These are phyloP conservation scores for Exophiala sideris DNA, from an alignment of 2,329 filamentous ascomycete genomes.

Conservation along the genomic window DNA sequence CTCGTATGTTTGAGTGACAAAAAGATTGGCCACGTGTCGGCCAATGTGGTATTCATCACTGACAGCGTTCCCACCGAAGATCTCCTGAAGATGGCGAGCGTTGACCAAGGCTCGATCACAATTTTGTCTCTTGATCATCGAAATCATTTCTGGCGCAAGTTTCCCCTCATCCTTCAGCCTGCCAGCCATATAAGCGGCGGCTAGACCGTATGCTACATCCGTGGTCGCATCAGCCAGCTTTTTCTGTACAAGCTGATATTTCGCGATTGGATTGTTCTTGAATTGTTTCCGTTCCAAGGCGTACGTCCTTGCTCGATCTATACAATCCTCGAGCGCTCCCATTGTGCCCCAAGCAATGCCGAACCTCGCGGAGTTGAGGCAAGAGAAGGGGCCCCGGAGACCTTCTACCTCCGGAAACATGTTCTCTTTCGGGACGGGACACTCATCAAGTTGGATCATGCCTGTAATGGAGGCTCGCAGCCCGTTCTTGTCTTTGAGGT, in stretches of 20 bases:
- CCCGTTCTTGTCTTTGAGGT: constrained; percentile 93
- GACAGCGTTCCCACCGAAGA: constrained; percentile 97
- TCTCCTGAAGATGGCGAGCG: constrained; percentile 78
- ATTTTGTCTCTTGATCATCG: constrained; percentile 95
- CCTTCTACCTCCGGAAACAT: constrained; percentile 93
- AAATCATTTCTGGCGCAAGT: constrained; percentile 90
- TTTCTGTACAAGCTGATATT: constrained; percentile 96
- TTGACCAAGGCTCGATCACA: constrained; percentile 84
- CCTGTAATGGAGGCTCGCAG: constrained; percentile 90
- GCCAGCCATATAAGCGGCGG: constrained; percentile 86
- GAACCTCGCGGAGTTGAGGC: constrained; percentile 87
- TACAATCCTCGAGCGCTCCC: constrained; percentile 89
- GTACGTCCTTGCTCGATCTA: constrained; percentile 76
- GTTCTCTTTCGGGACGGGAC: constrained; percentile 82
- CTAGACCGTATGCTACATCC: constrained; percentile 85
- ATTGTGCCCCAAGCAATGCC: constrained; percentile 94
- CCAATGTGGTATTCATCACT: constrained; percentile 96
- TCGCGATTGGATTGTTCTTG: constrained; percentile 89
- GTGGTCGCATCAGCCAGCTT: constrained; percentile 91
- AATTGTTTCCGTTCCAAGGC: constrained; percentile 94
- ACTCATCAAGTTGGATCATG: constrained; percentile 94
- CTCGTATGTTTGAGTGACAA: constrained; percentile 97
- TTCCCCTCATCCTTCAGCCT: constrained; percentile 89
- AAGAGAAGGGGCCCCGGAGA: constrained; percentile 83
- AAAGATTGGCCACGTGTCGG: constrained; percentile 90